Base-by-base conservation (phyloP, 768 basidiomycete species). In the Clitopilus passeckerianus region DNA sequence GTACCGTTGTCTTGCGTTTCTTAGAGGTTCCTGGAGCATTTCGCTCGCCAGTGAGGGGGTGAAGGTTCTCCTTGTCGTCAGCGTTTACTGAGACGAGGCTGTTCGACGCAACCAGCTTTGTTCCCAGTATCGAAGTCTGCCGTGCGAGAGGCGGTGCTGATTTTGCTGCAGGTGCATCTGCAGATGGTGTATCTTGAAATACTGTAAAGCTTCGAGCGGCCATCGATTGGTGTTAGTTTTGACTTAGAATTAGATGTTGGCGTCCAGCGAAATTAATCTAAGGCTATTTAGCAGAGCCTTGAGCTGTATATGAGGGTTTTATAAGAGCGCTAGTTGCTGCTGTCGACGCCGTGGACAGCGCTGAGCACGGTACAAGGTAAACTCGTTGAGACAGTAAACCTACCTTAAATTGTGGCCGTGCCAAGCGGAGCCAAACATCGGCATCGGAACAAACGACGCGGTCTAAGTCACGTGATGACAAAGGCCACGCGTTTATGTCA, bases 11-110 rank as follows among this genome's bases (percentile, higher is more conserved):
- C 69, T 89, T 89, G 60, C 87, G 81, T 68, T 89, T 89, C 75
- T 89, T 89, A 16, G 73, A 70, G 58, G 61, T 67, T 5, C 63
- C 64, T 15, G 74, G 66, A 16, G 77, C 66, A 34, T 50, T 50
- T 35, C 82, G 84, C 60, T 82, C 80, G 6, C 90, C 90, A 2
- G 90, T 91, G 65, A 86, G 62, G 50, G 90, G 90, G 70, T 91
- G 80, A 46, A 86, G 76, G 68, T 92, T 92, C 74, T 92, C 90
- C 78, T 92, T 92, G 76, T 91, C 88, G 41, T 76, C 65, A 35
- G 77, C 71, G 23, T 72, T 69, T 5, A 76, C 70, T 60, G 74
- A 72, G 58, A 73, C 63, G 59, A 65, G 65, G 55, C 68, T 61
- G 57, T 66, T 67, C 52, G 33, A 56, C 64, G 63, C 56, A 24